These are phyloP conservation scores for Ogataea ganodermae DNA, from an alignment of 805 yeast genomes.

Conservation along the genomic window DNA sequence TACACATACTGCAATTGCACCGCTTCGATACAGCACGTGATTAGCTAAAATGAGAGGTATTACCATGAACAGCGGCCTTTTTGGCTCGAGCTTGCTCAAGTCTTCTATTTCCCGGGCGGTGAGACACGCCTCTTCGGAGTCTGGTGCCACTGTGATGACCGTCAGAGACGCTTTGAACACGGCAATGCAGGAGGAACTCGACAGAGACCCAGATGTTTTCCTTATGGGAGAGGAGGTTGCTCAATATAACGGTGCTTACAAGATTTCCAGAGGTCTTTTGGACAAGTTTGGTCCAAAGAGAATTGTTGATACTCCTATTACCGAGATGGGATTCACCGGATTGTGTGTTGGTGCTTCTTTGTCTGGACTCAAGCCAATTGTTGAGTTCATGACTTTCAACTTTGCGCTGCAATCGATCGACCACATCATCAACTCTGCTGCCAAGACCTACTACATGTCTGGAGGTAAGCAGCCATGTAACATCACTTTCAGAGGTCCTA, in stretches of 20 bases:
- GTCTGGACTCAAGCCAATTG: slow-evolving; percentile 93
- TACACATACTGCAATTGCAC: neutral
- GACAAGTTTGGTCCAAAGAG: slow-evolving; percentile 95
- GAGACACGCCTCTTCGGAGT: slow-evolving; percentile 48
- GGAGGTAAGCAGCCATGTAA: slow-evolving; percentile 98
- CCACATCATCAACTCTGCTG: slow-evolving; percentile 97
- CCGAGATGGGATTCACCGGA: slow-evolving; percentile 99
- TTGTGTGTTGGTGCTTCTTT: slow-evolving; percentile 94
- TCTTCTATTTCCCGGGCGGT: slow-evolving; percentile 25
- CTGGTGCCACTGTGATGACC: slow-evolving; percentile 67
- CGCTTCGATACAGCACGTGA: neutral
- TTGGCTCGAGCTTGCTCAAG: slow-evolving; percentile 27
- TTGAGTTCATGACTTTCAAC: slow-evolving; percentile 99
- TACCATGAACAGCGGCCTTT: slow-evolving; percentile 12
- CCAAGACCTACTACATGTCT: slow-evolving; percentile 98
- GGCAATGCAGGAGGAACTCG: slow-evolving; percentile 97
- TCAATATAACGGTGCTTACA: slow-evolving; percentile 98
- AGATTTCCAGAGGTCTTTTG: slow-evolving; percentile 90
- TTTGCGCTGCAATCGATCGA: slow-evolving; percentile 99
- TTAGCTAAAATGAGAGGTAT: slow-evolving; percentile 6
- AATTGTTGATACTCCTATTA: slow-evolving; percentile 94
- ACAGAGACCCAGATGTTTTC: slow-evolving; percentile 91
- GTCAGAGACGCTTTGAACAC: slow-evolving; percentile 96
- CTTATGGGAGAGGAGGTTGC: slow-evolving; percentile 99
- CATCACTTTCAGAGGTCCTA: slow-evolving; percentile 98